Percentiles rank a stretch among this genome's conserved stretches.
phyloP scores from a whole-genome alignment of 495 filamentous ascomycete species.

The Sphaerosporella brunnea region DNA sequence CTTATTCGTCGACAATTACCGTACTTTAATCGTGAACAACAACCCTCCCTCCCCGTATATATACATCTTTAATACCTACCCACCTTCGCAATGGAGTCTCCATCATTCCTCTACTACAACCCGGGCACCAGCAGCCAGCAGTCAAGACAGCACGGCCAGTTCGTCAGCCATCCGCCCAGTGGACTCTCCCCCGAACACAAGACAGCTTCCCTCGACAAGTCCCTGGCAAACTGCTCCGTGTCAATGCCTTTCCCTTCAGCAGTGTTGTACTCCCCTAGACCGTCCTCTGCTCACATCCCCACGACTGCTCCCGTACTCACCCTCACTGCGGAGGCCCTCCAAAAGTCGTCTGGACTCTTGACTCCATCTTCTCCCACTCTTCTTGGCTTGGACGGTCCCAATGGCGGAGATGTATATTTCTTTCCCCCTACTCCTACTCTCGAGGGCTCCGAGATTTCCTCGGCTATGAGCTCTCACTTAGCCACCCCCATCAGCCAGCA shows the following conservation, averaged over 20 bases:
- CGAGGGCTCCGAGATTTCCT: slow-evolving; percentile 64
- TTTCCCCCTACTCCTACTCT: slow-evolving; percentile 80
- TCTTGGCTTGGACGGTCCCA: slow-evolving; percentile 58
- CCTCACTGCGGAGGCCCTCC: slow-evolving; percentile 56
- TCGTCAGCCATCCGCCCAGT: slow-evolving; percentile 50
- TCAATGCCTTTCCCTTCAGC: slow-evolving; percentile 38
- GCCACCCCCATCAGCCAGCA: slow-evolving; percentile 32
- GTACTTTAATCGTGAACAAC: slow-evolving; percentile 6
- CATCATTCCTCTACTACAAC: slow-evolving; percentile 83
- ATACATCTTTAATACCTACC: slow-evolving; percentile 13
- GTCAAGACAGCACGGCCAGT: slow-evolving; percentile 60
- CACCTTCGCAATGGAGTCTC: slow-evolving; percentile 42
- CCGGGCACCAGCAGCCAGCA: slow-evolving; percentile 53
- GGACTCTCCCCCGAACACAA: slow-evolving; percentile 29
- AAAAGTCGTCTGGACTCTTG: slow-evolving; percentile 57
- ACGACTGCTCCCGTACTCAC: slow-evolving; percentile 39
- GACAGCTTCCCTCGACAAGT: slow-evolving; percentile 34
- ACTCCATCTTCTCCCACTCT: slow-evolving; percentile 52
- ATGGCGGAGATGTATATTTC: slow-evolving; percentile 45
- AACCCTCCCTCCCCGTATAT: slow-evolving; percentile 11
- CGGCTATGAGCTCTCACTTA: slow-evolving; percentile 63
- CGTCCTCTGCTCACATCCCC: slow-evolving; percentile 42
- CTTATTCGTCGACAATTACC: slow-evolving; percentile 6
- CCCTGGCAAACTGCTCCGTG: slow-evolving; percentile 13
- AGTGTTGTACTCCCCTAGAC: slow-evolving; percentile 51